A percentile compares a stretch with the other conserved stretches of the same genome.
phyloP scores from a whole-genome alignment of 139 green algal genomes.

The Edaphochlamys debaryana region DNA sequence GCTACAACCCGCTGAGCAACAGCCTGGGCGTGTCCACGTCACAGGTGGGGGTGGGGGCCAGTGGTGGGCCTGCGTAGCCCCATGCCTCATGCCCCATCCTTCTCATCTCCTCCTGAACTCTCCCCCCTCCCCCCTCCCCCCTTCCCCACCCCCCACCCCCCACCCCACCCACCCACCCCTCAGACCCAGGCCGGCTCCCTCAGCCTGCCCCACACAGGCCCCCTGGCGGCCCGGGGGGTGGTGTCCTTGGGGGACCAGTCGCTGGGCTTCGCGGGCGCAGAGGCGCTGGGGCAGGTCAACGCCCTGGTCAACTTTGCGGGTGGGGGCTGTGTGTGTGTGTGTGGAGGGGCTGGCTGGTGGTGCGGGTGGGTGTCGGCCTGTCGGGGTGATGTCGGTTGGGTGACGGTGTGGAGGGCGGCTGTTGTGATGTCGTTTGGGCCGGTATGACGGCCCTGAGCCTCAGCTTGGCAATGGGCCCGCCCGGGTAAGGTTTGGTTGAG shows the following conservation, averaged over 20 bases:
- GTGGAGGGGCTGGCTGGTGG: background rate
- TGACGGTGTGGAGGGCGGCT: too few species aligned
- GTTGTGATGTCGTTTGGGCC: too few species aligned
- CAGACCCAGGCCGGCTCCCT: constrained; percentile 30
- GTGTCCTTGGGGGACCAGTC: constrained; percentile 21
- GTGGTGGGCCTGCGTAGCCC: too few species aligned
- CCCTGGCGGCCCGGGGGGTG: background rate
- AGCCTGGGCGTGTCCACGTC: constrained; percentile 23
- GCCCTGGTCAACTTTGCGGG: constrained; percentile 40
- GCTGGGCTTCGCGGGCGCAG: constrained; percentile 40
- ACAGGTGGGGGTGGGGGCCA: constrained; percentile 7
- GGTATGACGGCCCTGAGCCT: too few species aligned
- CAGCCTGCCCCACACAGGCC: background rate
- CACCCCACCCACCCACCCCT: background rate
- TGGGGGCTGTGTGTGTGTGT: background rate
- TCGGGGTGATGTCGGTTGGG: too few species aligned
- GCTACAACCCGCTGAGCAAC: constrained; percentile 39
- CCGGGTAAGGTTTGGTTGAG: too few species aligned
- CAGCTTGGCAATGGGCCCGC: too few species aligned
- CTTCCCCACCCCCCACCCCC: background rate
- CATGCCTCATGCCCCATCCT: too few species aligned
- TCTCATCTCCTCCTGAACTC: too few species aligned
- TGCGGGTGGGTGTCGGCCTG: background rate
- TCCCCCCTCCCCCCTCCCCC: background rate
- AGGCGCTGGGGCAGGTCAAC: constrained; percentile 41